These are phyloP conservation scores for Pythium myriotylum DNA, from an alignment of 352 stramenopile genomes.

Conservation along the genomic window DNA sequence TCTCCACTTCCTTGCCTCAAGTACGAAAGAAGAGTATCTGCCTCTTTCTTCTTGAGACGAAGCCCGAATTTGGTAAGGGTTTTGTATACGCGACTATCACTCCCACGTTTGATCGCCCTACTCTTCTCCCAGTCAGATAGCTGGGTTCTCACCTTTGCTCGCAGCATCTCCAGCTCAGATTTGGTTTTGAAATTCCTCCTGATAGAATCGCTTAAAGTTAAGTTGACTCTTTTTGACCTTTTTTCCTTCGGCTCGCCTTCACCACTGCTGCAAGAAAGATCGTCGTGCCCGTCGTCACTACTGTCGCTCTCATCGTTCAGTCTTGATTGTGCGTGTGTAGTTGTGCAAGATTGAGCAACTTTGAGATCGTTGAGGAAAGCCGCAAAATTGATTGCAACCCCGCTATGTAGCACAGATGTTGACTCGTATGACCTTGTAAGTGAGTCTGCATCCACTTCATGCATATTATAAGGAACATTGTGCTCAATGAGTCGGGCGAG, in stretches of 20 bases:
- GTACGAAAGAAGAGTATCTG: conserved; percentile 42
- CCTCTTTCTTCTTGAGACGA: conserved; percentile 55
- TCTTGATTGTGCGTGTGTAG: conserved; percentile 6
- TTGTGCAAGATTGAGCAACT: conserved; percentile 32
- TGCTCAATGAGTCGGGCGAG: conserved; percentile 55
- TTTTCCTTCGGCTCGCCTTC: conserved; percentile 42
- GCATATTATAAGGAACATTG: conserved; percentile 65
- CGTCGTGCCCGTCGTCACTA: conserved; percentile 11
- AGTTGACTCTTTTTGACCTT: conserved; percentile 29
- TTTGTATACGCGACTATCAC: conserved; percentile 69
- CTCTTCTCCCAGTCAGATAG: conserved; percentile 22
- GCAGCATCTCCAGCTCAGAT: conserved; percentile 41
- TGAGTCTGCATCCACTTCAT: conserved; percentile 56
- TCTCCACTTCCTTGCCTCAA: conserved; percentile 29
- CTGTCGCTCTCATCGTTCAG: conserved; percentile 27
- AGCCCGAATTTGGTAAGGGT: conserved; percentile 46
- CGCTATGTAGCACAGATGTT: not conserved
- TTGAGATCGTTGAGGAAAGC: conserved; percentile 56
- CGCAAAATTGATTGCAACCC: conserved; percentile 43
- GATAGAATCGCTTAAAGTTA: conserved; percentile 38
- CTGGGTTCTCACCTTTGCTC: conserved; percentile 24
- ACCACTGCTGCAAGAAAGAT: conserved; percentile 33
- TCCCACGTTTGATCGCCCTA: conserved; percentile 36
- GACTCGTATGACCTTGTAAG: conserved; percentile 29
- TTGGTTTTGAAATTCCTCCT: conserved; percentile 39